Percentiles rank a stretch among this genome's conserved stretches.
phyloP scores from a whole-genome alignment of 2,329 filamentous ascomycete species.

The Talaromyces sp. region DNA sequence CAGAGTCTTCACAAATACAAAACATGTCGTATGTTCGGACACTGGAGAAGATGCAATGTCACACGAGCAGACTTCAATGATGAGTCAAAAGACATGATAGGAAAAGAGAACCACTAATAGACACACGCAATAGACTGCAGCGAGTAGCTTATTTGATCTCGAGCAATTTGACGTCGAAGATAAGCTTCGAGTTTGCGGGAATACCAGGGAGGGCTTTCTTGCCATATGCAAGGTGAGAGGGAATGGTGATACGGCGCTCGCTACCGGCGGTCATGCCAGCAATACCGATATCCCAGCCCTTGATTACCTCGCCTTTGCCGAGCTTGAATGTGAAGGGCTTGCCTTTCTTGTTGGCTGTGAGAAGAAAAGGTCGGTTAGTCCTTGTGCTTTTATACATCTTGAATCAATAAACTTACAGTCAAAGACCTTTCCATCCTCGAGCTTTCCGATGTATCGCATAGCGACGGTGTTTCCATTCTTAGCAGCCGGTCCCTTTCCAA shows the following conservation, averaged over 20 bases:
- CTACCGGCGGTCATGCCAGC: slow-evolving; percentile 88
- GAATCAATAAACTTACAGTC: slow-evolving; percentile 62
- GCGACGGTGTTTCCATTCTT: slow-evolving; percentile 88
- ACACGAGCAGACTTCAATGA: slow-evolving; percentile 18
- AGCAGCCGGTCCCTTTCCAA: slow-evolving; percentile 73
- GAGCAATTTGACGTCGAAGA: slow-evolving; percentile 85
- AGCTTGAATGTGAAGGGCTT: slow-evolving; percentile 96
- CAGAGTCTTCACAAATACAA: slow-evolving; percentile 27
- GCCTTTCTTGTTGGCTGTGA: slow-evolving; percentile 91
- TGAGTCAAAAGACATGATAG: slow-evolving; percentile 11
- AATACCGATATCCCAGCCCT: slow-evolving; percentile 96
- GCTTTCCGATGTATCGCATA: slow-evolving; percentile 98
- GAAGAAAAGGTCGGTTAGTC: background rate
- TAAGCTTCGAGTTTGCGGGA: slow-evolving; percentile 81
- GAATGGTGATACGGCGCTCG: slow-evolving; percentile 88
- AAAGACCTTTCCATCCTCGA: slow-evolving; percentile 89
- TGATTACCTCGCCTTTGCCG: slow-evolving; percentile 92
- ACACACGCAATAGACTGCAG: background rate
- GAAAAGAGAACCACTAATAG: slow-evolving; percentile 12
- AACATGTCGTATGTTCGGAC: slow-evolving; percentile 33
- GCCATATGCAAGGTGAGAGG: slow-evolving; percentile 82
- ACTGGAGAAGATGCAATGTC: slow-evolving; percentile 29
- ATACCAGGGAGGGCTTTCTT: slow-evolving; percentile 77
- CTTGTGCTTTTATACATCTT: background rate
- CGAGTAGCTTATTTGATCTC: slow-evolving; percentile 66